These are phyloP conservation scores for Chlamydomonas sp. DNA, from an alignment of 139 green algal genomes.

Conservation along the genomic window DNA sequence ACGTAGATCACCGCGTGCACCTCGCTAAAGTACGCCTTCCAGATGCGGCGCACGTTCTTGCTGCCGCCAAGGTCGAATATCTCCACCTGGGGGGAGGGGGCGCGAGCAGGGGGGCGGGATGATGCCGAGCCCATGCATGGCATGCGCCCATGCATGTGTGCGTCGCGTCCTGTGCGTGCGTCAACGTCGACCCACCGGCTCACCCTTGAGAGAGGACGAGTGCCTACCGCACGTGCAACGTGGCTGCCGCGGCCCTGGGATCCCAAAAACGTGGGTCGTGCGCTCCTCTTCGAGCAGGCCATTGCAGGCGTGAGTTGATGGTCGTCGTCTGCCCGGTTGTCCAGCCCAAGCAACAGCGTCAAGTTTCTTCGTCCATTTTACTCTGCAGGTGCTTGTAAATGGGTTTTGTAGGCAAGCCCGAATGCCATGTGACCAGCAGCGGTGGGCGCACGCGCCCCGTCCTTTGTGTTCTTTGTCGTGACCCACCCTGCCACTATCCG, in stretches of 20 bases:
- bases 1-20: slow-evolving; percentile 37
- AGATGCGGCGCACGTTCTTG: slow-evolving; percentile 44
- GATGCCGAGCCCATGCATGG: neutral
- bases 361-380: slow-evolving; percentile 1
- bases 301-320: slow-evolving; percentile 25
- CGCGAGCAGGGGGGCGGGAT: neutral
- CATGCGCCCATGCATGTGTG: slow-evolving; percentile 2
- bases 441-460: too few relatives aligned
- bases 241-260: too few relatives aligned
- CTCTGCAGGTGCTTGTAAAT: slow-evolving; percentile 8
- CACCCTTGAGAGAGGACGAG: slow-evolving; percentile 33
- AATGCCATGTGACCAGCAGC: too few relatives aligned
- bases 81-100: neutral
- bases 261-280: slow-evolving; percentile 41
- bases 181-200: too few relatives aligned
- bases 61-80: slow-evolving; percentile 50
- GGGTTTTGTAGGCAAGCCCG: slow-evolving; percentile 6
- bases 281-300: slow-evolving; percentile 30
- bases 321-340: slow-evolving; percentile 49
- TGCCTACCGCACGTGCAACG: slow-evolving; percentile 13
- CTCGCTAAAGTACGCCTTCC: slow-evolving; percentile 46
- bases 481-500: too few relatives aligned
- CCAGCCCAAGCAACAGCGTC: slow-evolving; percentile 38
- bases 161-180: neutral
- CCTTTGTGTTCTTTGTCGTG: too few relatives aligned